Percentiles rank a stretch among this genome's conserved stretches.
Conservation (phyloP, 108 stramenopile genomes). For the Fragilaria radians region DNA sequence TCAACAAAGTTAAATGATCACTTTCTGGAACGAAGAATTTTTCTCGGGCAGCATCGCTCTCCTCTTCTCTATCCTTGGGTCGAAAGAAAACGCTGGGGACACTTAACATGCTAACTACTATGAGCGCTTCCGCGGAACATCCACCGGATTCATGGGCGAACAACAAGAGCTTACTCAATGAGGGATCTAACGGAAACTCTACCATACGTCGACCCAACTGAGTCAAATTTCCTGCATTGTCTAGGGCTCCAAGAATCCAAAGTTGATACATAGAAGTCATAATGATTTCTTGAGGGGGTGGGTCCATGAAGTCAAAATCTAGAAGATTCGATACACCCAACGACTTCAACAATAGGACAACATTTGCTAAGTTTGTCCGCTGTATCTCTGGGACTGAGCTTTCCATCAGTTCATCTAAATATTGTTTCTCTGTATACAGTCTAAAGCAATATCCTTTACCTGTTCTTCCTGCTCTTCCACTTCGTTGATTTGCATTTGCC, state of each 20-base stretch:
- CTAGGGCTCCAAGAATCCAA: conserved; percentile 53
- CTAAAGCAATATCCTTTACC: conserved; percentile 70
- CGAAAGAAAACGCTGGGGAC: conserved; percentile 94
- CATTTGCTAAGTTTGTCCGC: conserved; percentile 78
- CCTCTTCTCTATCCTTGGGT: conserved; percentile 51
- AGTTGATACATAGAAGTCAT: conserved; percentile 56
- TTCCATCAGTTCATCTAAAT: conserved; percentile 43
- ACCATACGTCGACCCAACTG: conserved; percentile 69
- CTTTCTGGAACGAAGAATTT: conserved; percentile 86
- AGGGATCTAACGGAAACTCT: conserved; percentile 68
- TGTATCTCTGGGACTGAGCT: conserved; percentile 85
- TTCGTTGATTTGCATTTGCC: conserved; percentile 64
- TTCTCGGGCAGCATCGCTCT: conserved; percentile 68
- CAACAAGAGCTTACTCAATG: conserved; percentile 67
- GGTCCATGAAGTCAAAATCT: conserved; percentile 84
- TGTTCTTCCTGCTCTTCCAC: conserved; percentile 77
- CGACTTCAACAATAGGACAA: conserved; percentile 86
- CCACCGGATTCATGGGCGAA: conserved; percentile 65
- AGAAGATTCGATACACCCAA: conserved; percentile 88
- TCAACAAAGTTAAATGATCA: conserved; percentile 88
- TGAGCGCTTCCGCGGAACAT: conserved; percentile 87
- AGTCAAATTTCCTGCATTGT: conserved; percentile 59
- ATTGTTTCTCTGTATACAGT: conserved; percentile 69
- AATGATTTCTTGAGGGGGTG: conserved; percentile 44
- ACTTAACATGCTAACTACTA: conserved; percentile 91